Percentiles rank a stretch among this genome's conserved stretches.
Conservation (phyloP, 495 filamentous ascomycete genomes). For the Aspergillus heteromorphus region DNA sequence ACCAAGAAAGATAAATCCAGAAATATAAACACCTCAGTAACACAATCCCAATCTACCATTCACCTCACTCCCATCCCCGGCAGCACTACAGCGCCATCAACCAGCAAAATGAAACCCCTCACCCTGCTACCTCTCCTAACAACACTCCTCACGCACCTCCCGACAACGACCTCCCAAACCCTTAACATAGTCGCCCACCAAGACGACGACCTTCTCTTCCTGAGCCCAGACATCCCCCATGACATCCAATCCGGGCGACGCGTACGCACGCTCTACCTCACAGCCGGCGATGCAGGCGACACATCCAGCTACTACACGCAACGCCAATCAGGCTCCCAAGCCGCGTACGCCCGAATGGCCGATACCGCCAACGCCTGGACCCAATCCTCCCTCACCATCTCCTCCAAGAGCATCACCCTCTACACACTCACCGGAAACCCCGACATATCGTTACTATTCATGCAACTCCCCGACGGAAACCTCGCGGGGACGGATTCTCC, state of each 20-base stretch:
- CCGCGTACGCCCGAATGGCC: constrained; percentile 13
- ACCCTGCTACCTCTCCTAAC: not conserved
- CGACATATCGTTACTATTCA: constrained; percentile 11
- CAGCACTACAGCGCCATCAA: too few species aligned
- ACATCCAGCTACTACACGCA: constrained; percentile 7
- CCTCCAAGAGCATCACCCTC: constrained; percentile 1
- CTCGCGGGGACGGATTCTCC: constrained; percentile 7
- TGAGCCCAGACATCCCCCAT: constrained; percentile 10
- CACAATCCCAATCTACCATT: too few species aligned
- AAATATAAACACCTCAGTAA: too few species aligned
- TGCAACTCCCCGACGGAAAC: constrained; percentile 15
- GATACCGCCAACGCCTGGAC: constrained; percentile 6
- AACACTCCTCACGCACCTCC: not conserved
- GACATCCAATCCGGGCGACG: constrained; percentile 27
- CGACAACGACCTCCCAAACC: not conserved
- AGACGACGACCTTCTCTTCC: constrained; percentile 18
- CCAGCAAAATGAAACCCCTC: not conserved
- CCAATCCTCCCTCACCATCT: constrained; percentile 1
- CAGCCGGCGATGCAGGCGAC: constrained; percentile 70
- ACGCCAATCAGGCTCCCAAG: constrained; percentile 10
- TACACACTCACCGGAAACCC: constrained; percentile 2
- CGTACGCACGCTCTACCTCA: constrained; percentile 69
- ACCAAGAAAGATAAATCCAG: too few species aligned
- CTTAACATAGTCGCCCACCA: constrained; percentile 20
- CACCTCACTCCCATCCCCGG: too few species aligned